Evolutionary conservation across 1,284 basidiomycete species (phyloP), one percentile per base, ranked within the genome.

Genomic region (Tilletia setariae): DNA sequence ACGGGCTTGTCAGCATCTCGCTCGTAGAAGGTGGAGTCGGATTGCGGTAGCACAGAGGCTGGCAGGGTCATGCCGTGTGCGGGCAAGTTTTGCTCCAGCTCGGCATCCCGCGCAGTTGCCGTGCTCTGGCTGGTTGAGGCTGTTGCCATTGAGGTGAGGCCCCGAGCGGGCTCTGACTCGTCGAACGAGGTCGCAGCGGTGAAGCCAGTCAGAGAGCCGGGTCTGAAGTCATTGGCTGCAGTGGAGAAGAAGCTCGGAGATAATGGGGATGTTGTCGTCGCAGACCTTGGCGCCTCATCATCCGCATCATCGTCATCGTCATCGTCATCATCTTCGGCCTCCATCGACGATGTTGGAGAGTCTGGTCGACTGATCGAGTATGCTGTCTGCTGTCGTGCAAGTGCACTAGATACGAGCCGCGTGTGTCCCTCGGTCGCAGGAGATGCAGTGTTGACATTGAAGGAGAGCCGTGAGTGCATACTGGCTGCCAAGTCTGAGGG

Each of bases 1-100:
- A 73, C 72, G 9, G 56, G 56, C 28, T 61, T 61, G 28, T 61
- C 56, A 25, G 56, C 56, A 30, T 61, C 56, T 4, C 56, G 28
- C 30, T 61, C 56, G 46, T 68, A 67, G 9, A 68, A 42, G 1
- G 61, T 66, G 32, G 30, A 56, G 49, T 67, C 56, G 56, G 30
- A 35, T 21, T 61, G 56, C 1, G 56, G 56, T 25, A 61, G 32
- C 9, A 21, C 56, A 3, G 28, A 35, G 30, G 56, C 28, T 16
- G 56, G 56, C 56, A 61, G n/a, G 9, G 56, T 40, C 9, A 30
- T 11, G 1, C 56, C 56, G 11, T 61, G 56, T 7, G 56, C 56
- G 15, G 56, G 56, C 7, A 61, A 30, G 16, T 13, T 21, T 40
- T 40, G 35, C 11, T 40, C 35, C 6, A 40, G 35, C 11, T 40